Conservation (phyloP, 305 asterid species). For the Plantago lanceolata region DNA sequence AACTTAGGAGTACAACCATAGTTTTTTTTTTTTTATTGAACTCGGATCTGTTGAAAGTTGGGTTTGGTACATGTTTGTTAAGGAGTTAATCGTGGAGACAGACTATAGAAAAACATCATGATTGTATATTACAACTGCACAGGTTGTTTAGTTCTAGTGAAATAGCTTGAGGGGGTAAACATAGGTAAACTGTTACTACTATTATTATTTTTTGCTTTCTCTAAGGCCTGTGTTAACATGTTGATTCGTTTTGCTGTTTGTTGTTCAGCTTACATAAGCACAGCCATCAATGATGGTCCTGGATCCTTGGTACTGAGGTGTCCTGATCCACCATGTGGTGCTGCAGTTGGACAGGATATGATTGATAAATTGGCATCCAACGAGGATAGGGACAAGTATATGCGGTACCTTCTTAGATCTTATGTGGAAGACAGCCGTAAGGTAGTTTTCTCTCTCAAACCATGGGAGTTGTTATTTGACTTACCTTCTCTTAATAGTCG, state of each 20-base stretch:
- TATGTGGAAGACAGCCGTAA: slow-evolving; percentile 83
- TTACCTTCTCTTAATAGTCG: too few relatives aligned
- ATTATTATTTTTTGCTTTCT: too few relatives aligned
- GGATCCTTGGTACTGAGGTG: slow-evolving; percentile 85
- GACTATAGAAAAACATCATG: neutral
- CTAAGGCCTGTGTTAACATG: slow-evolving; percentile 5
- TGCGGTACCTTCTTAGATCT: slow-evolving; percentile 78
- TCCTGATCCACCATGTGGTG: slow-evolving; percentile 76
- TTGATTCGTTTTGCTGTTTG: slow-evolving; percentile 21
- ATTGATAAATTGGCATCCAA: slow-evolving; percentile 43
- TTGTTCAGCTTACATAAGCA: slow-evolving; percentile 69
- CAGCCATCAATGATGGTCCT: slow-evolving; percentile 86
- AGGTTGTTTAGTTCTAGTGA: neutral
- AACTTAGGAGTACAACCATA: too few relatives aligned
- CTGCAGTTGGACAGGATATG: slow-evolving; percentile 84
- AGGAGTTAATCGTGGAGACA: too few relatives aligned
- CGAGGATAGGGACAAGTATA: slow-evolving; percentile 69
- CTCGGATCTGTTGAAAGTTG: too few relatives aligned
- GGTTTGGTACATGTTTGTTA: too few relatives aligned
- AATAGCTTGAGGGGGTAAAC: slow-evolving; percentile 8
- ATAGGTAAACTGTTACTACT: neutral
- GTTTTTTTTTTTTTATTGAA: too few relatives aligned
- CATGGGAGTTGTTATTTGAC: neutral
- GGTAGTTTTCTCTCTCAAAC: slow-evolving; percentile 33
- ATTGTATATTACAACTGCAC: neutral